Base-by-base conservation (phyloP, 768 basidiomycete genomes). In the Podaxis mareebaensis region DNA sequence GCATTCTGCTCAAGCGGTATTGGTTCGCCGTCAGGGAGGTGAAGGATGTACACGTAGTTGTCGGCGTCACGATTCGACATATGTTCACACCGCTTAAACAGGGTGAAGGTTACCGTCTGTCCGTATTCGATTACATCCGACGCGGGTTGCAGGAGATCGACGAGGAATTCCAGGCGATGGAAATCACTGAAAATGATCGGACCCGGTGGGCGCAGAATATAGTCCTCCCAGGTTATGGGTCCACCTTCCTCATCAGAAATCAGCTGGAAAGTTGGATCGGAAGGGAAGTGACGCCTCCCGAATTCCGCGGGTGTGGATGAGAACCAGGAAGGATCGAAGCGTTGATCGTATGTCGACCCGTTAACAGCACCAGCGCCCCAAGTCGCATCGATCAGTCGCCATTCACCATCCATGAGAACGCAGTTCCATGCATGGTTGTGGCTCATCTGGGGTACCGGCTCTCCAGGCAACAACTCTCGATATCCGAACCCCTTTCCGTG, bases 401-500 rank as follows among this genome's bases (percentile, higher is more conserved):
- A 83, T 61, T 78, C 75, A 51, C 74, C 79, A 65, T 80, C 77
- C 68, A 80, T 70, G 26, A 74, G 70, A 11, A 81, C 75, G 67
- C 77, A 78, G 62, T 82, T 82, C 82, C 82, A 83, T 12, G 81
- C 82, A 66, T 83, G 82, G 65, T 78, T 78, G n/a, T 68, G 70
- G 12, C 71, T 67, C 66, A 75, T 75, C 26, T 71, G 67, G n/a
- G 81, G 81, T 10, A 75, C 61, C 12, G 73, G 76, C 44, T 71
- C 71, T 40, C 68, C 76, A 13, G 76, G 73, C 4, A 53, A 63
- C 12, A 76, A 69, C 15, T 77, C 67, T 30, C 61, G 59, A 62
- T 79, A 80, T 42, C 81, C 81, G 39, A 75, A 73, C 22, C 82
- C 81, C 66, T 83, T 82, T 12, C 81, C 82, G 58, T 82, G 80